A percentile compares a stretch with the other conserved stretches of the same genome.
These are phyloP conservation scores for Brassica hybrid DNA, from an alignment of 441 rosid genomes.

Conservation along the genomic window DNA sequence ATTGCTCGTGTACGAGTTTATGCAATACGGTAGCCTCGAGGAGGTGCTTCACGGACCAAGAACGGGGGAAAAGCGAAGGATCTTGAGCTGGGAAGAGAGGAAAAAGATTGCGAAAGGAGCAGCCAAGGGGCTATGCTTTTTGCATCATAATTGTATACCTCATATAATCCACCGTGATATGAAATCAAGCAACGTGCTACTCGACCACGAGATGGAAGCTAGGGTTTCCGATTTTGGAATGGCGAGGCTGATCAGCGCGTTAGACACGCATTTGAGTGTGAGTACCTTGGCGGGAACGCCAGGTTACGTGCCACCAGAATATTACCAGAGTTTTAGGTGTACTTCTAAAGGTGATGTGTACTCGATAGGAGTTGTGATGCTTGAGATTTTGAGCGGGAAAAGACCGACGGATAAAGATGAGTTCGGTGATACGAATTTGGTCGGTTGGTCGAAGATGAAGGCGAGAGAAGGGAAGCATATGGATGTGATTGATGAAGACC, in stretches of 20 bases:
- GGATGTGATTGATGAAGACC: conserved; percentile 89
- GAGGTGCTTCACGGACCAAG: conserved; percentile 90
- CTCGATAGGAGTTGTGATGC: conserved; percentile 85
- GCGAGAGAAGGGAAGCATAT: conserved; percentile 86
- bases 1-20: conserved; percentile 88
- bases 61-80: conserved; percentile 58
- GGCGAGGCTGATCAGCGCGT: conserved; percentile 97
- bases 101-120: conserved; percentile 95
- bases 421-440: conserved; percentile 95
- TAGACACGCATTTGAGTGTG: conserved; percentile 93
- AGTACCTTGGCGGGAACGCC: conserved; percentile 98
- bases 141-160: conserved; percentile 98
- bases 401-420: conserved; percentile 96
- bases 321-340: conserved; percentile 96
- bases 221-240: conserved; percentile 96
- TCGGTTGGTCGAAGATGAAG: conserved; percentile 95
- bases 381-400: conserved; percentile 88
- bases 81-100: conserved; percentile 82
- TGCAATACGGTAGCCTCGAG: conserved; percentile 90
- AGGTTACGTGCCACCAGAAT: conserved; percentile 95
- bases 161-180: conserved; percentile 95
- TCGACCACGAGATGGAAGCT: conserved; percentile 90
- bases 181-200: conserved; percentile 91
- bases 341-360: conserved; percentile 95
- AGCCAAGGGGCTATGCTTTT: conserved; percentile 89